Evolutionary conservation across 306 rosid genomes (phyloP).

Genomic region (Vigna radiata): DNA sequence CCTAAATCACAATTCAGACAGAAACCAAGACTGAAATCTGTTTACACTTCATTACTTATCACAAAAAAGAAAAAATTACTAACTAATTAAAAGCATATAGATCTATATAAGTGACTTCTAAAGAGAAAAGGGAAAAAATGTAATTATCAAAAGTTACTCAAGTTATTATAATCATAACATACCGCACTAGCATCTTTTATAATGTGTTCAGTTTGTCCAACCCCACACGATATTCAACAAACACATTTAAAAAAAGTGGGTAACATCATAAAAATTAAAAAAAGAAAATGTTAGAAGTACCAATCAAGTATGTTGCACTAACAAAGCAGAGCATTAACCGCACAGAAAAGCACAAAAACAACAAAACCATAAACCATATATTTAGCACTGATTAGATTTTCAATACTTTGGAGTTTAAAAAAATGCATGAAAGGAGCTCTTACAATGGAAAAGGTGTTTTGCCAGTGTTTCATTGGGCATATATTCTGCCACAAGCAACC

Average conservation of each 20-base stretch:
- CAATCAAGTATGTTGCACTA: conserved; percentile 18
- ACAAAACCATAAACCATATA: conserved; percentile 6
- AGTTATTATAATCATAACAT: neutral
- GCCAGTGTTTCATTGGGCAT: conserved; percentile 90
- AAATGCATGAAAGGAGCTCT: conserved; percentile 34
- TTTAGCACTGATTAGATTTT: conserved; percentile 3
- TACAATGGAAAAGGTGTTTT: conserved; percentile 82
- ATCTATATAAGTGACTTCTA: conserved; percentile 7
- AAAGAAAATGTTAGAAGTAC: conserved; percentile 18
- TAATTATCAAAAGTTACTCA: neutral
- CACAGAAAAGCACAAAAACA: conserved; percentile 15
- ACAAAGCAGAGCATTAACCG: neutral
- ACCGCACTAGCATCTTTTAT: neutral
- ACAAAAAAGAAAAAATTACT: neutral
- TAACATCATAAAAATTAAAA: neutral
- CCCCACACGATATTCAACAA: conserved; percentile 2
- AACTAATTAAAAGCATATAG: neutral
- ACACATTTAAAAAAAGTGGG: neutral
- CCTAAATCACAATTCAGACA: neutral
- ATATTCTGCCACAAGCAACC: conserved; percentile 84
- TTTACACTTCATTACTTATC: conserved; percentile 1
- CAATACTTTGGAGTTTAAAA: conserved; percentile 14
- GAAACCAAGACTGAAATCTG: neutral
- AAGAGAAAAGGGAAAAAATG: neutral
- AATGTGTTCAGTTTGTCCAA: conserved; percentile 7